phyloP scores from a whole-genome alignment of 306 rosid genomes.

The Pyrus communis region DNA sequence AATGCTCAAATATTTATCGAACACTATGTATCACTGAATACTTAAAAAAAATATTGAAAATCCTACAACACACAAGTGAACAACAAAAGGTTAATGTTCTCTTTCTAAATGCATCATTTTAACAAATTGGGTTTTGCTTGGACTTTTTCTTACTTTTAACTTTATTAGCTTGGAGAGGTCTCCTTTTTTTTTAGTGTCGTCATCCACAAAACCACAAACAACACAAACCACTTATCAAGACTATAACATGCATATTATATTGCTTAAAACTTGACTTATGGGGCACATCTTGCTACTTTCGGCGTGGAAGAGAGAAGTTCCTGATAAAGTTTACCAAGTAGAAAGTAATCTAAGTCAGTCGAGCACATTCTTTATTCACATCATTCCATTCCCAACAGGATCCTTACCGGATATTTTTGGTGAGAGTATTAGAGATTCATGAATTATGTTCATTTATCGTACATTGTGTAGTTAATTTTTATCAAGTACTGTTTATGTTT shows the following conservation, averaged over 20 bases:
- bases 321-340: background rate
- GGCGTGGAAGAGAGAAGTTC: background rate
- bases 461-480: no score
- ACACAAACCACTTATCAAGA: no score
- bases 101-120: background rate
- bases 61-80: background rate
- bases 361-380: background rate
- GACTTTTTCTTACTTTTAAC: background rate
- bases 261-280: background rate
- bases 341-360: background rate
- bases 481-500: no score
- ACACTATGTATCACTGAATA: no score
- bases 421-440: no score
- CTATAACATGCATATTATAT: background rate
- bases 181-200: background rate
- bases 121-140: background rate
- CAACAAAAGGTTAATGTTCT: background rate
- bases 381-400: no score
- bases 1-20: no score
- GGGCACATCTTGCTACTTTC: background rate
- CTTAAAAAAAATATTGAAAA: no score
- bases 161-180: background rate
- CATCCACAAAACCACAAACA: background rate
- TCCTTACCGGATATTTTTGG: no score
- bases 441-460: no score